Evolutionary conservation across 495 filamentous ascomycete species (phyloP), one percentile per base, ranked within the genome.

Genomic region (Penicillium samsonianum): DNA sequence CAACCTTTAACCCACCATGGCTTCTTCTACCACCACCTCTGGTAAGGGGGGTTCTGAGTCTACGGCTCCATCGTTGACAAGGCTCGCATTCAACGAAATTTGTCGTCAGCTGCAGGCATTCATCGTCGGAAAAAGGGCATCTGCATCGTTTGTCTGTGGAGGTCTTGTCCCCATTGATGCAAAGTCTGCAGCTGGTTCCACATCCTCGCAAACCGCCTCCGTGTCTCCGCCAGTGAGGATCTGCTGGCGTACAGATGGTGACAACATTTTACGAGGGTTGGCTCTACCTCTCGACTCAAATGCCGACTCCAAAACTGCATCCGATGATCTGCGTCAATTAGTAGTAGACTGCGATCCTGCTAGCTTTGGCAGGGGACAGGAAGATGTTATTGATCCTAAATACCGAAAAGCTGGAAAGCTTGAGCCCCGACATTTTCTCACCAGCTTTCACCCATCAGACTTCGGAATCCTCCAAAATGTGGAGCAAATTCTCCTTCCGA

Each of bases 361-460:
- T 1, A 78, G 65, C 8, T 84, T 84, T 63, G 82, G 82, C 0
- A 54, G 52, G 33, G 69, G 67, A 0, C 65, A 74, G 7, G 53
- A 79, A 53, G 73, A 82, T 45, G 71, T 83, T 5, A 57, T 77
- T 19, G 79, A 84, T 56, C 76, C 77, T 26, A 61, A 55, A 1
- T 81, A 82, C 55, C 79, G 82, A 35, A 79, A 76, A 28, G 84
- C 80, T 0, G 65, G 67, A 5, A 80, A 82, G 64, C 53, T 87
- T 11, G 79, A 82, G 17, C 54, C 55, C 0, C 37, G 61, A 1
- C 49, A 61, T 3, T 86, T 86, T 54, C 66, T 65, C 0, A 77
- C 71, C 4, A 78, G 63, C 58, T 82, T 87, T 63, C 70, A 78
- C 56, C 82, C 80, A 0, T 78, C 82, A 16, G 70, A 80, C 14